Percentiles rank a stretch among this genome's conserved stretches.
phyloP scores from a whole-genome alignment of 371 early-diverging fungal genomes.

The Mucor mucedo region DNA sequence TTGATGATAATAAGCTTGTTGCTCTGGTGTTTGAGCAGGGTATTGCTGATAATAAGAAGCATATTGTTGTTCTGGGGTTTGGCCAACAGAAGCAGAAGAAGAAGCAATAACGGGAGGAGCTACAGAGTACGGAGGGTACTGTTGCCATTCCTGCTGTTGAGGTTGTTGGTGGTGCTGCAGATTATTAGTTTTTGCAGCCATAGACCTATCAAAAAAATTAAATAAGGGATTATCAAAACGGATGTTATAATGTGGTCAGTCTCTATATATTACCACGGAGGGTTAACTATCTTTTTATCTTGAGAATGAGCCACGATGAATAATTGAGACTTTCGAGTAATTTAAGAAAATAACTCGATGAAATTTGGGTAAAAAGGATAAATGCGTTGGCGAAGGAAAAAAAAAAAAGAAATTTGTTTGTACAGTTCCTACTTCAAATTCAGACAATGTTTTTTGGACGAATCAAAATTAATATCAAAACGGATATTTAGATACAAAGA shows the following conservation, averaged over 20 bases:
- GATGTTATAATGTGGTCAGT: background rate
- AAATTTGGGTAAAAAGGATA: background rate
- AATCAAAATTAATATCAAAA: too few species aligned
- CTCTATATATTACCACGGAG: slow-evolving; percentile 25
- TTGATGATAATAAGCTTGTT: slow-evolving; percentile 37
- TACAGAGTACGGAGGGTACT: background rate
- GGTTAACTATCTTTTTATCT: slow-evolving; percentile 26
- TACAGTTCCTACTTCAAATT: too few species aligned
- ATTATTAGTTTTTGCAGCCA: slow-evolving; percentile 6
- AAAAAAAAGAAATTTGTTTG: too few species aligned
- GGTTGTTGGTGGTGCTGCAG: background rate
- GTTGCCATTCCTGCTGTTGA: slow-evolving; percentile 11
- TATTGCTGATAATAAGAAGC: slow-evolving; percentile 32
- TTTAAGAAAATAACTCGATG: slow-evolving; percentile 2
- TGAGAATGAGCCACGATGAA: slow-evolving; percentile 34
- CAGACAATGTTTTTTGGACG: too few species aligned
- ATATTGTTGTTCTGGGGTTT: slow-evolving; percentile 25
- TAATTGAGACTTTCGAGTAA: background rate
- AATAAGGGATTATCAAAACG: background rate
- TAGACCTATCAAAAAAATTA: slow-evolving; percentile 4
- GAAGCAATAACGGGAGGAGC: slow-evolving; percentile 31
- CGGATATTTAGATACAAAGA: too few species aligned
- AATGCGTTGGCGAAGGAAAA: too few species aligned
- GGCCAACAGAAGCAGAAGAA: slow-evolving; percentile 22
- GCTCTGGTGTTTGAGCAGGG: slow-evolving; percentile 26